phyloP scores from a whole-genome alignment of 2,329 filamentous ascomycete genomes.

The Cadophora gregata region DNA sequence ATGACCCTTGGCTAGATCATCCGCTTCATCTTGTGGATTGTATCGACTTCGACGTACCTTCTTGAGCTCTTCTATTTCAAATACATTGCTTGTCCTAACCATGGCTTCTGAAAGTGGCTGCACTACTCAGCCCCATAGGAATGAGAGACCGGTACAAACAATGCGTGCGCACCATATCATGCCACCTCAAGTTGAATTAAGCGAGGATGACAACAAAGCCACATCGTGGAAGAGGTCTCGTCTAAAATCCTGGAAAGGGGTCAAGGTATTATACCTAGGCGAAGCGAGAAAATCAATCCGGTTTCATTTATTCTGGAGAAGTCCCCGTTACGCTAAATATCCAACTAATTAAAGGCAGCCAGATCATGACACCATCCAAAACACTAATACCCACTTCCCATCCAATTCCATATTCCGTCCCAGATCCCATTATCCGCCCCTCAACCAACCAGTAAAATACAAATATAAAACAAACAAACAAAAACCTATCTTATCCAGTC shows the following conservation, averaged over 20 bases:
- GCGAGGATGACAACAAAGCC: not conserved
- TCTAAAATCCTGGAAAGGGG: not conserved
- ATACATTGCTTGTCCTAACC: not conserved
- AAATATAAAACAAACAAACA: too few species aligned
- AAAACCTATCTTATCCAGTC: conserved; percentile 20
- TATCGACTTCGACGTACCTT: not conserved
- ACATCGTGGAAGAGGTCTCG: not conserved
- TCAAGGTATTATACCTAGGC: too few species aligned
- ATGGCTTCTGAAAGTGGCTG: not conserved
- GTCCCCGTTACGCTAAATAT: too few species aligned
- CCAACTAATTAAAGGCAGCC: not conserved
- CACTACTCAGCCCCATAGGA: not conserved
- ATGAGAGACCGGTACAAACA: not conserved
- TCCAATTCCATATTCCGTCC: not conserved
- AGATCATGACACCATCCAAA: not conserved
- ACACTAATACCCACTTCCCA: not conserved
- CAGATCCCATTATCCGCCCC: not conserved
- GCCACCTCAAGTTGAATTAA: not conserved
- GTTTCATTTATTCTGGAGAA: not conserved
- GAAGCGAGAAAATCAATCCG: not conserved
- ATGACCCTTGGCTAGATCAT: too few species aligned
- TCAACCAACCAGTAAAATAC: not conserved
- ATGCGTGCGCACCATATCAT: not conserved
- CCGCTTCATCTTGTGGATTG: not conserved
- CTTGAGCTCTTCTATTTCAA: not conserved